A percentile compares a stretch with the other conserved stretches of the same genome.
Conservation (phyloP, 73 alveolate species). For the Paraurostyla sp. region DNA sequence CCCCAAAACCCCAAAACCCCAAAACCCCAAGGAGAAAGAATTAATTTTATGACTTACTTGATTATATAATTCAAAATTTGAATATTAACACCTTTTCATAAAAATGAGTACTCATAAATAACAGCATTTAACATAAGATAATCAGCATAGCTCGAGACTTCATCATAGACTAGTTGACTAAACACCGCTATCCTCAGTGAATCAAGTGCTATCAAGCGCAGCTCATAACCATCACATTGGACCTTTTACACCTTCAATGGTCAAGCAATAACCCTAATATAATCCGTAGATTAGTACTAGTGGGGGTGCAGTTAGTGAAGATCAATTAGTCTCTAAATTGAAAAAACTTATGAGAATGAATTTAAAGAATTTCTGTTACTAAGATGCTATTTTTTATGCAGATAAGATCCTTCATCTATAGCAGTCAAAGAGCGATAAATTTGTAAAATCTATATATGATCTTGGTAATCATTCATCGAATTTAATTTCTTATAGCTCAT, state of each 20-base stretch:
- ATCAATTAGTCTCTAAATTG: constrained; percentile 5
- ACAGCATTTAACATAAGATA: neutral
- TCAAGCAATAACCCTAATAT: no score
- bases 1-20: no score
- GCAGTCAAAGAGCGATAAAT: constrained; percentile 39
- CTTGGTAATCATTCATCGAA: neutral
- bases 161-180: neutral
- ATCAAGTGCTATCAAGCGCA: no score
- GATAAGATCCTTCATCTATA: constrained; percentile 67
- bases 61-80: no score
- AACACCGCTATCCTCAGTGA: neutral
- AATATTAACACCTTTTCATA: no score
- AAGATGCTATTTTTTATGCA: constrained; percentile 79
- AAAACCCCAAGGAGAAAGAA: neutral
- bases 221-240: no score
- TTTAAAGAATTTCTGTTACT: constrained; percentile 60
- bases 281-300: no score
- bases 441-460: constrained; percentile 70
- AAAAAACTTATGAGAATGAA: constrained; percentile 60
- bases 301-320: constrained; percentile 12
- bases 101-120: no score
- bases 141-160: neutral
- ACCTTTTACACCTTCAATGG: no score
- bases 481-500: constrained; percentile 59
- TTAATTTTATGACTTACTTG: no score